Base-by-base conservation (phyloP, 2,329 filamentous ascomycete species). In the Teratosphaeria nubilosa region DNA sequence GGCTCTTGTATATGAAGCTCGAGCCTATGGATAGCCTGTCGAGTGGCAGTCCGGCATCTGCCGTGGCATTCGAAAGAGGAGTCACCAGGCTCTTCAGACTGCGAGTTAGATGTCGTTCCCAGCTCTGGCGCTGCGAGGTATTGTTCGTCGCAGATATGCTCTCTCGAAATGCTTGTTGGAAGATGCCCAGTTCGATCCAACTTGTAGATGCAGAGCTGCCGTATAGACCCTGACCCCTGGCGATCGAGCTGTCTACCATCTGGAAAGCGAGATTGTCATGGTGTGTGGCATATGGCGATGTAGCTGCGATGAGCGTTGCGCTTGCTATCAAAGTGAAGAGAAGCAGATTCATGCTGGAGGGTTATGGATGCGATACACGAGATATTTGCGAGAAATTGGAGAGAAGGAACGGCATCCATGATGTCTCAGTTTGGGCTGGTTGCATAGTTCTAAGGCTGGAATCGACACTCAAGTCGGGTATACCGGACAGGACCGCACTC, bases 1-100 rank as follows among this genome's bases (percentile, higher is more conserved):
- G 45, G 45, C 63, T 66, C 1, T 66, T 56, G 2, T 54, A 27
- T 3, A 71, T 59, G 37, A 72, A 62, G 0, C 61, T 60, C 24
- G 70, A 68, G 1, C 70, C 71, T 10, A 64, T 63, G 14, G 65
- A 67, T 2, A 73, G 57, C 2, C 72, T 64, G 57, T 74, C 72
- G 16, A 74, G 63, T 0, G 68, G 64, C 9, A 64, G 61, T 2
- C 41, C 58, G 2, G 60, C 62, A 55, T 70, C 63, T 27, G 54
- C 55, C 10, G 64, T 65, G 1, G 53, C 60, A 55, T 62, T 66
- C 53, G 60, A 61, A 9, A 72, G 57, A 3, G 59, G 51, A 0
- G 55, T 32, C 1, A 64, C 58, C 1, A 64, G 56, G 6, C 65
- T 66, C 14, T 60, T 56, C 9, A 67, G 58, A 59, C 68, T 69